phyloP scores from a whole-genome alignment of 371 early-diverging fungal genomes.

The Syncephalis plumigaleata region DNA sequence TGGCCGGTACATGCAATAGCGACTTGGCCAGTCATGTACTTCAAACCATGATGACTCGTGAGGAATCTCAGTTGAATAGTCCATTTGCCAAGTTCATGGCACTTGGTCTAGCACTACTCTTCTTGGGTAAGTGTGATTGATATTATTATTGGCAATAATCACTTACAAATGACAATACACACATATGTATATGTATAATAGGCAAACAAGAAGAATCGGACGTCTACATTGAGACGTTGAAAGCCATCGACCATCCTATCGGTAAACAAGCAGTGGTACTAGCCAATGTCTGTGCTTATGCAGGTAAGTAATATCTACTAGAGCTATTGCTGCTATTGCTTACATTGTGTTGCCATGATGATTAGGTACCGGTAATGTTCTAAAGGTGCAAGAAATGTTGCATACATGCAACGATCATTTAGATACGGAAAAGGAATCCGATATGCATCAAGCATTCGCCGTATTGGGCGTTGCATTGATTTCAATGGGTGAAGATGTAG shows the following conservation, averaged over 20 bases:
- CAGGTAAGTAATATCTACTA: slow-evolving; percentile 30
- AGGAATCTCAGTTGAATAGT: slow-evolving; percentile 65
- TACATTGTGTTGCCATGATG: neutral
- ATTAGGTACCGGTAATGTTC: slow-evolving; percentile 75
- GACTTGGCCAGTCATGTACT: slow-evolving; percentile 84
- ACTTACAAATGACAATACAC: no score
- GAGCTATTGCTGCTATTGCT: no score
- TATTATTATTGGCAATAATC: neutral
- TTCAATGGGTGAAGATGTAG: slow-evolving; percentile 93
- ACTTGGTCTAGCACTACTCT: slow-evolving; percentile 77
- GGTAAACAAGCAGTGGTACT: slow-evolving; percentile 75
- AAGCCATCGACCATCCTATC: slow-evolving; percentile 82
- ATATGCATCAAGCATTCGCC: slow-evolving; percentile 83
- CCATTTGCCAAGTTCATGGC: slow-evolving; percentile 80
- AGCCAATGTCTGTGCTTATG: slow-evolving; percentile 78
- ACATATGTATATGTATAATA: slow-evolving; percentile 28
- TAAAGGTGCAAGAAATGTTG: slow-evolving; percentile 91
- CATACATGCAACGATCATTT: slow-evolving; percentile 88
- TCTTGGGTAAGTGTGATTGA: slow-evolving; percentile 28
- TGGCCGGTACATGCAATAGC: slow-evolving; percentile 81
- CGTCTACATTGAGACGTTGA: slow-evolving; percentile 82
- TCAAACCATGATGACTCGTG: slow-evolving; percentile 89
- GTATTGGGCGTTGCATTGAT: slow-evolving; percentile 90
- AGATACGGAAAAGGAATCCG: slow-evolving; percentile 66
- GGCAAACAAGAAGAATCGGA: slow-evolving; percentile 72